Evolutionary conservation across 2,329 filamentous ascomycete species (phyloP).

Genomic region (Catunica adiposa): DNA sequence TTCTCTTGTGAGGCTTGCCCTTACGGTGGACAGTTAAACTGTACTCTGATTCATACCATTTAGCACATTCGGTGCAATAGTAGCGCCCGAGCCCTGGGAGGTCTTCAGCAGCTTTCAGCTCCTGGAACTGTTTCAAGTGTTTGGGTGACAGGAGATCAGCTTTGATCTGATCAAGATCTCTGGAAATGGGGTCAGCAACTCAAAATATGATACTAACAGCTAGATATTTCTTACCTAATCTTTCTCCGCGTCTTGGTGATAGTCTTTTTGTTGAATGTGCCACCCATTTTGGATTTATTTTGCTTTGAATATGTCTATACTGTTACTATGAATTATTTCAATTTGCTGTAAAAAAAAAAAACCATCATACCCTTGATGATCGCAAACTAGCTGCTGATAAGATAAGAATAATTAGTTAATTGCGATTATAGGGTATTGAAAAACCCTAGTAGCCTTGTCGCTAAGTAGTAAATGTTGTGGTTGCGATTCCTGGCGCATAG

Average conservation of each 20-base stretch:
- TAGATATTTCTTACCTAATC: conserved; percentile 37
- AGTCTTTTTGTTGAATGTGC: conserved; percentile 43
- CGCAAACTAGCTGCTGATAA: neutral
- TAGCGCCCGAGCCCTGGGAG: conserved; percentile 69
- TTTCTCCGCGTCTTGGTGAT: conserved; percentile 59
- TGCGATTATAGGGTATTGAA: neutral
- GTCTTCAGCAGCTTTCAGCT: conserved; percentile 67
- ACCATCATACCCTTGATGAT: neutral
- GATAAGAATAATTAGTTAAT: neutral
- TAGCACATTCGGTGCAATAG: conserved; percentile 87
- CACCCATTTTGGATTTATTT: conserved; percentile 41
- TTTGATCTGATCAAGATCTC: conserved; percentile 86
- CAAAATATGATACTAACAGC: neutral
- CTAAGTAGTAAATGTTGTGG: neutral
- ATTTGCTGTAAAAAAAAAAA: neutral
- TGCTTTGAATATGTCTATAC: conserved; percentile 12
- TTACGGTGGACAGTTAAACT: conserved; percentile 61
- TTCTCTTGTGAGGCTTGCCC: conserved; percentile 87
- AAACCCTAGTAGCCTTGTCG: neutral
- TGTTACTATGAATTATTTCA: too few relatives aligned
- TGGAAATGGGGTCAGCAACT: conserved; percentile 22
- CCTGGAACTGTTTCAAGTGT: conserved; percentile 65
- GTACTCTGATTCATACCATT: conserved; percentile 80
- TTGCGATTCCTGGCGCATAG: neutral
- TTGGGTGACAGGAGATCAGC: conserved; percentile 62